Base-by-base conservation (phyloP, 768 basidiomycete genomes). In the Tylopilus sp. region DNA sequence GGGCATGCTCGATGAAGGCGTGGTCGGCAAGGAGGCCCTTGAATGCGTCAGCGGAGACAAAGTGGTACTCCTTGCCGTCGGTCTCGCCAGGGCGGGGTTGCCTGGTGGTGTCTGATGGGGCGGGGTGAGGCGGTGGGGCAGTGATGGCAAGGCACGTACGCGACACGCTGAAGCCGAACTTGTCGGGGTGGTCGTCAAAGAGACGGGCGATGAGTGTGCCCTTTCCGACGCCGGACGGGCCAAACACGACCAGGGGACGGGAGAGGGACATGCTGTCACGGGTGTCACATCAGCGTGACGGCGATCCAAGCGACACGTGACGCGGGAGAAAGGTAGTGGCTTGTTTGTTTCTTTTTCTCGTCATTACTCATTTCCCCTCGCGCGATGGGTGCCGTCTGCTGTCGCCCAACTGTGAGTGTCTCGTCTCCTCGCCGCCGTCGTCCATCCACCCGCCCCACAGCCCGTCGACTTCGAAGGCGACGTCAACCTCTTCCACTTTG, bases 391-490 rank as follows among this genome's bases (percentile, higher is more conserved):
- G 88, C 85, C 55, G 80, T 87, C 37, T 93, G 91, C 69, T 93
- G 91, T 77, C 81, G 89, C 64, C 84, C 87, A 51, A 82, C 86
- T 75, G 91, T 89, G 45, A 58, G 79, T 48, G 6, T 29, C 31
- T n/a, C n/a, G n/a, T n/a, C 11, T 67, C 29, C 16, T 21, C 38
- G 21, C 17, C 38, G 1, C 3, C 25, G 2, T 3, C 3, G 1
- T 0, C 21, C 19, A 1, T 6, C 17, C 42, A 37, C 24, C 4
- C 37, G 21, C 38, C 25, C 36, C 47, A 52, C 45, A 96, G 91
- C 91, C 91, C 58, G 87, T 95, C 72, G 93, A 96, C 77, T 96
- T 94, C 67, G 92, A 95, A 61, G 92, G 89, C 59, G 92, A 96
- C 57, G 87, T 93, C 67, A 96, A 92, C 67, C 85, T 99, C 52